Evolutionary conservation across 192 early-diverging fungal genomes (phyloP), one percentile per base, ranked within the genome.

Genomic region (Coemansia erecta): DNA sequence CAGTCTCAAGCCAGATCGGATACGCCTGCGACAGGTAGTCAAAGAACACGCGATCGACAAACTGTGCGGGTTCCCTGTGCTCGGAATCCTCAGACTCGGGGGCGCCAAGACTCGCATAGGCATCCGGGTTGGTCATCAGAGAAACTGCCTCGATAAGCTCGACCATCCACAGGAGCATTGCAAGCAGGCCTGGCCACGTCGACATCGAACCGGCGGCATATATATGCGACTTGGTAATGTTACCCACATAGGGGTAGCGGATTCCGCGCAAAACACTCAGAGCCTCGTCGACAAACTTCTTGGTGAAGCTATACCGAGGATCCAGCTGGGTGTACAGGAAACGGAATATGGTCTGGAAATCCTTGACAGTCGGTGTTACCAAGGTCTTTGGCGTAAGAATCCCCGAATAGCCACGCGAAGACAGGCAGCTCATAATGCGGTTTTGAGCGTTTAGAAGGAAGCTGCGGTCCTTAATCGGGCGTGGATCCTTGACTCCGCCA

Each of bases 161-260:
- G 2, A 91, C 85, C 71, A 92, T 77, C 91, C 91, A 92, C 23
- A 83, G 70, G 41, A 92, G 67, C 79, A 85, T 85, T 0, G 83
- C 91, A 48, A 91, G 66, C 11, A 88, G 75, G 0, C 77, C 73
- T 9, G 86, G 87, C 88, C 86, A 80, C 1, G 73, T 82, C n/a
- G 90, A 86, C 69, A 85, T 72, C 7, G 83, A 82, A 8, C 86
- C 89, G 12, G 86, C 84, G 14, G 87, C 84, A 50, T 74, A 61
- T 19, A 92, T 77, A 28, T 88, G 82, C 47, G 86, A 89, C 72
- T 89, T 89, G 58, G 73, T 86, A 50, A 92, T 87, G 61, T 80
- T 82, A 23, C 63, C 51, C 35, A 72, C 68, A 48, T 70, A 70
- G 10, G 66, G 73, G 22, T 71, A 81, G 66, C 56, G 66, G 46